phyloP scores from a whole-genome alignment of 257 asterid species.

The Solanum paucissectum region DNA sequence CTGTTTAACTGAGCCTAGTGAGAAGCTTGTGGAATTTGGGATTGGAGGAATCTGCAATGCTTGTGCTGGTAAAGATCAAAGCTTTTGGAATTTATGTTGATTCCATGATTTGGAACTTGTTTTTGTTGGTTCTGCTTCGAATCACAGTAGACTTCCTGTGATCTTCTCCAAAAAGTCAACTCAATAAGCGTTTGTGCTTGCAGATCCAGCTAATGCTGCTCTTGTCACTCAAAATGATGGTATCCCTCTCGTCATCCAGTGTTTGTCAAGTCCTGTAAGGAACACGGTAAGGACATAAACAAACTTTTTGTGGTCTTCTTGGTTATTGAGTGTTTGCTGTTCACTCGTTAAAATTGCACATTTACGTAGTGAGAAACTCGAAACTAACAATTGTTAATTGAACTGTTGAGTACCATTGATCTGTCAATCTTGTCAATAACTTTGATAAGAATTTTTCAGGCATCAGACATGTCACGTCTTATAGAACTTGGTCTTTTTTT shows the following conservation, averaged over 20 bases:
- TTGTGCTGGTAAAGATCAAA: constrained; percentile 43
- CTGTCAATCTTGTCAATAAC: not conserved
- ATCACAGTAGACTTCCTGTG: not conserved
- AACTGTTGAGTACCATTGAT: not conserved
- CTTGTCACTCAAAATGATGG: constrained; percentile 62
- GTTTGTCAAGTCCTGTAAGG: constrained; percentile 88
- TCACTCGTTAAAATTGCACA: not conserved
- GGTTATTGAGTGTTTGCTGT: not conserved
- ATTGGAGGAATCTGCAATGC: constrained; percentile 88
- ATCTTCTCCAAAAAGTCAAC: not conserved
- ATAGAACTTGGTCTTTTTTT: not conserved
- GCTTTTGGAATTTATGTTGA: not conserved
- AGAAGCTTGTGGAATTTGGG: constrained; percentile 86
- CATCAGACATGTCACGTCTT: not conserved
- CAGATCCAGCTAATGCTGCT: constrained; percentile 83
- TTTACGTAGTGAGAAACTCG: not conserved
- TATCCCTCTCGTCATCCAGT: constrained; percentile 68
- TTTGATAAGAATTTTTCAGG: not conserved
- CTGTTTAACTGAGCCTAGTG: constrained; percentile 85
- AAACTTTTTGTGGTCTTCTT: not conserved
- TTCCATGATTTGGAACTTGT: not conserved
- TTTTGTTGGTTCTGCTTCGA: not conserved
- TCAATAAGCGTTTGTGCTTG: not conserved
- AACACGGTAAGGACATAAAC: constrained; percentile 51
- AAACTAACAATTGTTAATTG: not conserved